A percentile compares a stretch with the other conserved stretches of the same genome.
These are phyloP conservation scores for Pseudomonodictys pantanalensis DNA, from an alignment of 495 filamentous ascomycete genomes.

Conservation along the genomic window DNA sequence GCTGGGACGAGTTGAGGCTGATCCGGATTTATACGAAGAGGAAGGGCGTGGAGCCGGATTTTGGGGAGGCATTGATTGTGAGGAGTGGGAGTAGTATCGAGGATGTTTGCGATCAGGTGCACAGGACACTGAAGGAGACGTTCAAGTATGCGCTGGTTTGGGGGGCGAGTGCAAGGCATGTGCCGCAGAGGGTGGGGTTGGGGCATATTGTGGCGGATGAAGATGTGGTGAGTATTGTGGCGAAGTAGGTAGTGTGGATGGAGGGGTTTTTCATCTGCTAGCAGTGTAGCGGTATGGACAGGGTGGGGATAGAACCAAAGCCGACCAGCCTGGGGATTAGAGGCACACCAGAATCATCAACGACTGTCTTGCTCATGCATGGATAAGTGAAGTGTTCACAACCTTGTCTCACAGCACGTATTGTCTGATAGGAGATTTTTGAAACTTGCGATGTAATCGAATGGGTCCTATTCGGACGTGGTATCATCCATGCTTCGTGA, in stretches of 20 bases:
- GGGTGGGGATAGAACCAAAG: too few relatives aligned
- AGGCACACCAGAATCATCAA: too few relatives aligned
- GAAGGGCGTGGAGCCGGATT: conserved; percentile 88
- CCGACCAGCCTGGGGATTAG: too few relatives aligned
- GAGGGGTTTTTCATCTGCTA: too few relatives aligned
- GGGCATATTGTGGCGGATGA: conserved; percentile 86
- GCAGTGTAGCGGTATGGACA: too few relatives aligned
- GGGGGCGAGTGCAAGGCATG: conserved; percentile 92
- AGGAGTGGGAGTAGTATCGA: conserved; percentile 83
- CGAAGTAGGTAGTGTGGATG: conserved; percentile 53
- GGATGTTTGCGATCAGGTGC: conserved; percentile 95
- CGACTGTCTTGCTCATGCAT: too few relatives aligned
- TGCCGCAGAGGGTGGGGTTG: conserved; percentile 90
- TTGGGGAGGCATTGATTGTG: conserved; percentile 91
- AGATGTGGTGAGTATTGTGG: conserved; percentile 97
- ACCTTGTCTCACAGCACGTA: too few relatives aligned
- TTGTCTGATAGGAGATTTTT: too few relatives aligned
- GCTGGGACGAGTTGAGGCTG: conserved; percentile 90
- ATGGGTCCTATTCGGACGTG: conserved; percentile 4
- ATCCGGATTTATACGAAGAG: conserved; percentile 95
- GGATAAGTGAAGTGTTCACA: too few relatives aligned
- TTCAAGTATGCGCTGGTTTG: conserved; percentile 99
- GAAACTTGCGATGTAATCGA: neutral
- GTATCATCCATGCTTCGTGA: conserved; percentile 18
- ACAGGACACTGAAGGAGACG: conserved; percentile 91